phyloP scores from a whole-genome alignment of 2,329 filamentous ascomycete genomes.

The Aaosphaeria pasadenensis region DNA sequence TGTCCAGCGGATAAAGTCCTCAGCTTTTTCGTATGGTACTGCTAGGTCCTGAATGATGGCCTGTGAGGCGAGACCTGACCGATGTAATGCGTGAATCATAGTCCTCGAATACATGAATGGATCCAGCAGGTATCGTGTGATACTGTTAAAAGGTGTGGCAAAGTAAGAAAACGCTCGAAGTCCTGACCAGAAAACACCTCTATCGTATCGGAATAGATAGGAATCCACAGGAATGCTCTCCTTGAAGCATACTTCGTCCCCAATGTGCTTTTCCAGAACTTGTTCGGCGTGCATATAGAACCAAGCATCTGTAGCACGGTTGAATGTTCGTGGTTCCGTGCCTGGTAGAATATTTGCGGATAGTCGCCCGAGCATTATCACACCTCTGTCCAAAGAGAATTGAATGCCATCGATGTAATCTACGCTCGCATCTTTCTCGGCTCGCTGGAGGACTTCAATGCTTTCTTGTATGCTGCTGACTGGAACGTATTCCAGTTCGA shows the following conservation, averaged over 20 bases:
- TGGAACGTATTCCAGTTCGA: constrained; percentile 62
- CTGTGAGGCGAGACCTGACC: constrained; percentile 52
- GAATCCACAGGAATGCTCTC: constrained; percentile 49
- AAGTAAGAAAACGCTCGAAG: constrained; percentile 61
- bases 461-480: constrained; percentile 49
- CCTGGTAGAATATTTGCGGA: constrained; percentile 45
- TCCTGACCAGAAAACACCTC: constrained; percentile 65
- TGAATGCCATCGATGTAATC: constrained; percentile 71
- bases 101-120: constrained; percentile 60
- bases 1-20: constrained; percentile 54
- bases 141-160: constrained; percentile 56
- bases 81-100: constrained; percentile 62
- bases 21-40: constrained; percentile 52
- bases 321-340: constrained; percentile 46
- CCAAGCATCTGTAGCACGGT: constrained; percentile 64
- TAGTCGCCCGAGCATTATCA: constrained; percentile 61
- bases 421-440: constrained; percentile 39
- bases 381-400: constrained; percentile 54
- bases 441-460: constrained; percentile 48
- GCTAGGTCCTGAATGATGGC: constrained; percentile 64
- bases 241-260: constrained; percentile 11
- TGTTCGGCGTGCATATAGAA: constrained; percentile 66
- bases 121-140: constrained; percentile 59
- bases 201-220: constrained; percentile 62
- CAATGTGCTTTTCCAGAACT: constrained; percentile 10